Base-by-base conservation (phyloP, 225 moss, liverwort and hornwort species). In the Climacium dendroides region DNA sequence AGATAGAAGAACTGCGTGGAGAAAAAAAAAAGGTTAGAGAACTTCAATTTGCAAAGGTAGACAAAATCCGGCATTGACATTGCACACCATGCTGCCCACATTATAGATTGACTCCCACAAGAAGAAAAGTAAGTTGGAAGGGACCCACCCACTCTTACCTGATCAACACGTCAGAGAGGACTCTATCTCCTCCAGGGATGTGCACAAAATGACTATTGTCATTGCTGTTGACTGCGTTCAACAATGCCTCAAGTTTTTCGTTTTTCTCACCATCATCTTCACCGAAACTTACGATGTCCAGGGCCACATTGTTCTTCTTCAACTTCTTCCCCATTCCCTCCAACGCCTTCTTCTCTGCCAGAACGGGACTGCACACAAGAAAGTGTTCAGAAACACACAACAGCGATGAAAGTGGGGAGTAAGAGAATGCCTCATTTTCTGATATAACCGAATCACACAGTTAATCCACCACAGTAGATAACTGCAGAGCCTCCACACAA, bases 261-360 rank as follows among this genome's bases (percentile, higher is more conserved):
- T 89, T 89, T 90, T 97, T 99, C 58, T 95, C 95, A 58, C 93
- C 94, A 88, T 99, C 97, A 86, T 97, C 98, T 89, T 97, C 98
- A 45, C 96, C 99, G 77, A 99, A 99, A 89, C 96, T 96, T 79
- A 99, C 99, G 67, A 99, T 99, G 87, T 99, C 99, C 86, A 99
- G 88, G 72, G 99, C 97, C 67, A 99, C 95, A 81, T 97, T 99
- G 78, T 96, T 96, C 78, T 99, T 99, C 92, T 97, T 99, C 83
- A 99, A 87, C 87, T 97, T 99, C 90, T 99, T 99, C n/a, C 99
- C 99, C 90, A 99, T 99, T 26, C 95, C 94, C 90, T 99, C 99
- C 85, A 99, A 90, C 19, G 89, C 67, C 89, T 94, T 95, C 92
- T 97, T 97, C 76, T 99, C 99, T 89, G 97, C 93, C 64, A 90